phyloP scores from a whole-genome alignment of 2,329 filamentous ascomycete species.

The Thelonectria olida region DNA sequence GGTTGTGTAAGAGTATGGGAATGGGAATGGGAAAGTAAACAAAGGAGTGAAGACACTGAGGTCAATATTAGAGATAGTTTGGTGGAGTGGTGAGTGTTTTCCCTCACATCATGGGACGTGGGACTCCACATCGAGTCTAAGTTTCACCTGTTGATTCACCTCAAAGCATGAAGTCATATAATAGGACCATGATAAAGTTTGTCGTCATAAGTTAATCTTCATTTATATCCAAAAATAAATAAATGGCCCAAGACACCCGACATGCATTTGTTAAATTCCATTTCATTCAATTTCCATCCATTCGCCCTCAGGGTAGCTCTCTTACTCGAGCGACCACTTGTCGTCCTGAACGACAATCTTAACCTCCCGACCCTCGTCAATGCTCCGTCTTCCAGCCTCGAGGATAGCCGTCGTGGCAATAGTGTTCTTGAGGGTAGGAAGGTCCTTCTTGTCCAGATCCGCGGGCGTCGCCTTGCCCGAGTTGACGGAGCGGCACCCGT shows the following conservation, averaged over 20 bases:
- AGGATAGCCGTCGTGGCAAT: conserved; percentile 92
- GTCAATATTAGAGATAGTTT: too few relatives aligned
- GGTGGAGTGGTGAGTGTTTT: too few relatives aligned
- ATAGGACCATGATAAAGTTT: too few relatives aligned
- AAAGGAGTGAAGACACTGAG: too few relatives aligned
- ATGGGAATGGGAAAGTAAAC: too few relatives aligned
- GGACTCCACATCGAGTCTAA: too few relatives aligned
- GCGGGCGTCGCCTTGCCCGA: conserved; percentile 75
- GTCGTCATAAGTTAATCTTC: too few relatives aligned
- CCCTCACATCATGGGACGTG: too few relatives aligned
- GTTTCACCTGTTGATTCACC: too few relatives aligned
- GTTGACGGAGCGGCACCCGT: conserved; percentile 83
- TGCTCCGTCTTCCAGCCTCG: conserved; percentile 83
- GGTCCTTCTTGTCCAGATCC: conserved; percentile 79
- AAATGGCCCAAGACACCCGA: conserved; percentile 7
- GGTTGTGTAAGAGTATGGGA: background rate
- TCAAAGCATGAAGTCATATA: too few relatives aligned
- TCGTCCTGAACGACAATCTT: conserved; percentile 75
- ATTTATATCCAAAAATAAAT: conserved; percentile 5
- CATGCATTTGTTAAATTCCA: conserved; percentile 15
- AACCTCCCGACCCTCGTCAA: conserved; percentile 84
- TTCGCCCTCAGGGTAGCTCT: background rate
- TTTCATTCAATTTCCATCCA: background rate
- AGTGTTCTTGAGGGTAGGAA: conserved; percentile 89
- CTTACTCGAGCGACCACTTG: conserved; percentile 71